These are phyloP conservation scores for Aspergillus sp. DNA, from an alignment of 2,329 filamentous ascomycete species.

Conservation along the genomic window DNA sequence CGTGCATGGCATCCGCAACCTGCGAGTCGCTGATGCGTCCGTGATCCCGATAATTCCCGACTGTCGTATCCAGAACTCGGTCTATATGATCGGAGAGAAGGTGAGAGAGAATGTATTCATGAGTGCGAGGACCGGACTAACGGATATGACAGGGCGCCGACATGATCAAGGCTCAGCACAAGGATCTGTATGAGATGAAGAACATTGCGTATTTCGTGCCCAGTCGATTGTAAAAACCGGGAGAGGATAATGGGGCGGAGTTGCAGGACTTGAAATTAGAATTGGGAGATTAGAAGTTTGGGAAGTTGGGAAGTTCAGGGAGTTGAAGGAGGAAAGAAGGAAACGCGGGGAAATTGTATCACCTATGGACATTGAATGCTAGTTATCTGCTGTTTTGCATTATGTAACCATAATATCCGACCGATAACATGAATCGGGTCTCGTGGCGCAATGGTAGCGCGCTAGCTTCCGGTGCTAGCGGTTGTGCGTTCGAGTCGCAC, in stretches of 20 bases:
- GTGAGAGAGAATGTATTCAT: neutral
- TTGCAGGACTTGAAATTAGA: neutral
- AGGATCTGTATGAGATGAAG: slow-evolving; percentile 25
- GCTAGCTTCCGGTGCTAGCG: neutral
- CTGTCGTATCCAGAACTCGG: slow-evolving; percentile 60
- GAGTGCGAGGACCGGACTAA: neutral
- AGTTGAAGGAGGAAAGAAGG: no score
- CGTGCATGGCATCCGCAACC: slow-evolving; percentile 54
- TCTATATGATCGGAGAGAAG: slow-evolving; percentile 61
- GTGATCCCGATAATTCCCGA: slow-evolving; percentile 56
- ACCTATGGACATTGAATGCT: no score
- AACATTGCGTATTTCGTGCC: slow-evolving; percentile 20
- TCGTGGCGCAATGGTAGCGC: neutral
- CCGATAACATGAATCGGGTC: neutral
- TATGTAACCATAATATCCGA: no score
- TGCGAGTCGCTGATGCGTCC: slow-evolving; percentile 58
- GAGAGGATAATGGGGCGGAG: neutral
- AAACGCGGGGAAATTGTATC: no score
- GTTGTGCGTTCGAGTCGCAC: neutral
- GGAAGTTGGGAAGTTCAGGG: neutral
- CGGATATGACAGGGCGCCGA: slow-evolving; percentile 24
- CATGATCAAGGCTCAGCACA: slow-evolving; percentile 27
- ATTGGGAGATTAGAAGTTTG: neutral
- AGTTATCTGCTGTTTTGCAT: no score
- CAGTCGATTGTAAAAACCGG: slow-evolving; percentile 15